A percentile compares a stretch with the other conserved stretches of the same genome.
Conservation (phyloP, 2,329 filamentous ascomycete species). For the Pyricularia grisea region DNA sequence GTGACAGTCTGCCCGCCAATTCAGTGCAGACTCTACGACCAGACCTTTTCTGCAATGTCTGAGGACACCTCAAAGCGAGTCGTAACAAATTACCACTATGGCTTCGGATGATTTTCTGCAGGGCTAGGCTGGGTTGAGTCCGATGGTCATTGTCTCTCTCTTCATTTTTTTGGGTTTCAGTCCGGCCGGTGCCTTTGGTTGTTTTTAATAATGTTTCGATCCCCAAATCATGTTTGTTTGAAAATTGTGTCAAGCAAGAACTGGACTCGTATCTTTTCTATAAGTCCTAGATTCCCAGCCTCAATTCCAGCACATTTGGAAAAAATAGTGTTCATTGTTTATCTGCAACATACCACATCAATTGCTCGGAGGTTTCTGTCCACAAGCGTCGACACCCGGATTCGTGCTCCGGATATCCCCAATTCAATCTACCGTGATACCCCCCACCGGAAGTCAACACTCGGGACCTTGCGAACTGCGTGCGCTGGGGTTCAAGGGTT, state of each 20-base stretch:
- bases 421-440: constrained; percentile 1
- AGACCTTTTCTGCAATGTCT: background rate
- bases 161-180: background rate
- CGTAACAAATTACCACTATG: background rate
- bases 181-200: background rate
- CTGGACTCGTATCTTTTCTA: background rate
- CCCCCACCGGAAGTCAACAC: background rate
- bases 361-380: background rate
- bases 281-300: background rate
- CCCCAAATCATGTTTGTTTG: background rate
- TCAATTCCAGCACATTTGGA: background rate
- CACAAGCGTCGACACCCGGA: background rate
- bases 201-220: background rate
- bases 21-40: background rate
- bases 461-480: background rate
- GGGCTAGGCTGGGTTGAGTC: background rate
- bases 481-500: background rate
- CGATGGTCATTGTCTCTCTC: background rate
- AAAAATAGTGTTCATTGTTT: background rate
- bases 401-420: constrained; percentile 5
- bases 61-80: background rate
- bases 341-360: background rate
- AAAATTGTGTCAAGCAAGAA: background rate
- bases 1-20: background rate
- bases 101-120: background rate